phyloP scores from a whole-genome alignment of 1,284 basidiomycete genomes.

The Tilletia indica region DNA sequence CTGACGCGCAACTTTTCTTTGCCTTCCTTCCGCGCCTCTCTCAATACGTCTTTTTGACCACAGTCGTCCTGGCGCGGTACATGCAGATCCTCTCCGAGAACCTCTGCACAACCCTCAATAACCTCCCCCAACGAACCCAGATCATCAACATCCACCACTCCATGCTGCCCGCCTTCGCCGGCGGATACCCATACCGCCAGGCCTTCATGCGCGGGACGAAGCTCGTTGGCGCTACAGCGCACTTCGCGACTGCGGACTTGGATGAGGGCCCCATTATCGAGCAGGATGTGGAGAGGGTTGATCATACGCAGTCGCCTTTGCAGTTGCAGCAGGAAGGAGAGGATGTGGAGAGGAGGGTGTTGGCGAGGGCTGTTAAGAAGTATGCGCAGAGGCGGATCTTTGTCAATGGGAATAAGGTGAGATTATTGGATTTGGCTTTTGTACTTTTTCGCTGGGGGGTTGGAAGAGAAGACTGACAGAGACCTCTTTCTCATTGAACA shows the following conservation, averaged over 20 bases:
- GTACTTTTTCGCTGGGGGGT: slow-evolving; percentile 6
- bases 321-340: slow-evolving; percentile 44
- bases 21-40: background rate
- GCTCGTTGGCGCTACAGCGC: slow-evolving; percentile 53
- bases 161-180: slow-evolving; percentile 54
- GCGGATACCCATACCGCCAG: slow-evolving; percentile 53
- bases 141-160: slow-evolving; percentile 55
- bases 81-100: slow-evolving; percentile 51
- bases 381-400: slow-evolving; percentile 48
- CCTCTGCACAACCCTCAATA: slow-evolving; percentile 31
- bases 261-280: slow-evolving; percentile 55
- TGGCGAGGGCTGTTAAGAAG: slow-evolving; percentile 52
- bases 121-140: slow-evolving; percentile 32
- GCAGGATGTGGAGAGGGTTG: slow-evolving; percentile 50
- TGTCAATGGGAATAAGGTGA: slow-evolving; percentile 51
- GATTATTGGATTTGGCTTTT: slow-evolving; percentile 35
- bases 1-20: too few species aligned
- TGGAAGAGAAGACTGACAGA: background rate
- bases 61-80: slow-evolving; percentile 51
- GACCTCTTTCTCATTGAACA: background rate
- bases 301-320: slow-evolving; percentile 42
- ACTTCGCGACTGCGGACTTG: slow-evolving; percentile 50
- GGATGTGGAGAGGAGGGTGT: slow-evolving; percentile 49
- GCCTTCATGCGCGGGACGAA: slow-evolving; percentile 51
- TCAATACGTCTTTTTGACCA: too few species aligned